Conservation (phyloP, 2,329 filamentous ascomycete genomes). For the Phialocephala subalpina region DNA sequence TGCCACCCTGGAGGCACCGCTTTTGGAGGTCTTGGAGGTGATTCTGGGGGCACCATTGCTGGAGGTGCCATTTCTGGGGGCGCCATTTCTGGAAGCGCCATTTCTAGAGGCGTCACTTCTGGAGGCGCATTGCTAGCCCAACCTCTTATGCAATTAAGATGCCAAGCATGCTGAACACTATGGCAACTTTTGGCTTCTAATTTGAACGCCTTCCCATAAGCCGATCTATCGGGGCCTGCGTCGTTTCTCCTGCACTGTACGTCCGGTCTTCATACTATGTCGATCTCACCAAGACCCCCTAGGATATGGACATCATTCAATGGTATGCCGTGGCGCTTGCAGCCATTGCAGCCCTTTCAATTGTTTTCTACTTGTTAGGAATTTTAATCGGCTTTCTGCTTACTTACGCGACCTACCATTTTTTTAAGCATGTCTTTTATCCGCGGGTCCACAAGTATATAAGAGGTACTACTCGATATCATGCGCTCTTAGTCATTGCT, state of each 20-base stretch:
- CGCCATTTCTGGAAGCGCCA: too few relatives aligned
- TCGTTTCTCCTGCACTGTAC: conserved; percentile 3
- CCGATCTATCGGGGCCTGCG: not conserved
- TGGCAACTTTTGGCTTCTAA: not conserved
- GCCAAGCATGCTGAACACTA: not conserved
- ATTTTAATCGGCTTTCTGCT: too few relatives aligned
- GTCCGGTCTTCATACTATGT: not conserved
- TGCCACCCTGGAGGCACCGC: too few relatives aligned
- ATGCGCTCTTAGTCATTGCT: not conserved
- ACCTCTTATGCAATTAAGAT: too few relatives aligned
- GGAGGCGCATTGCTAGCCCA: too few relatives aligned
- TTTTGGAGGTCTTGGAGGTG: not conserved
- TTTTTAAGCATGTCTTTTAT: not conserved
- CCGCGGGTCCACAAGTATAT: not conserved
- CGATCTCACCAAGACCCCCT: not conserved
- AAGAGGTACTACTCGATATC: not conserved
- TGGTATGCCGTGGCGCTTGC: conserved; percentile 7
- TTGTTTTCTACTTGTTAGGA: too few relatives aligned
- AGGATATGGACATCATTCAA: conserved; percentile 2
- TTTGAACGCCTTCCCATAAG: not conserved
- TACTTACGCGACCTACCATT: not conserved
- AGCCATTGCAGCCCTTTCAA: not conserved
- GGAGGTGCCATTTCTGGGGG: too few relatives aligned
- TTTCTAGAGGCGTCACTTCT: too few relatives aligned
- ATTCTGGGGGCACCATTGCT: too few relatives aligned